These are phyloP conservation scores for Ceratorhiza oryzae-sativae DNA, from an alignment of 1,284 basidiomycete species.

Conservation along the genomic window DNA sequence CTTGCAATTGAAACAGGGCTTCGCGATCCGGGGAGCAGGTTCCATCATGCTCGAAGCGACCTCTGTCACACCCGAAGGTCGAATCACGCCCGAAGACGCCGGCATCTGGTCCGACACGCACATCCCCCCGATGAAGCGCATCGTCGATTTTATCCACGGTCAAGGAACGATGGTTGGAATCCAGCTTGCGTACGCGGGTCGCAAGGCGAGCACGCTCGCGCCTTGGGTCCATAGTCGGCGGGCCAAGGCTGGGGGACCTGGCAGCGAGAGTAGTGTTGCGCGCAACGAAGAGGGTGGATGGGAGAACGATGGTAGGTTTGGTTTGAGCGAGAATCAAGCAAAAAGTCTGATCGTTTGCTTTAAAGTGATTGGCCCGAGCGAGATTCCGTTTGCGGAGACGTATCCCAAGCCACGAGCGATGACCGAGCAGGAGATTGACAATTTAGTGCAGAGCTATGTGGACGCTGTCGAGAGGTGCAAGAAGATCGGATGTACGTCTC, in stretches of 20 bases:
- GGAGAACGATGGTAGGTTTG: slow-evolving; percentile 64
- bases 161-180: slow-evolving; percentile 67
- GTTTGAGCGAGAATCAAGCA: background rate
- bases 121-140: slow-evolving; percentile 66
- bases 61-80: slow-evolving; percentile 76
- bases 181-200: slow-evolving; percentile 81
- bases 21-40: slow-evolving; percentile 57
- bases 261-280: slow-evolving; percentile 46
- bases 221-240: slow-evolving; percentile 56
- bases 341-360: slow-evolving; percentile 48
- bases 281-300: slow-evolving; percentile 66
- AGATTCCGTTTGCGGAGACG: slow-evolving; percentile 59
- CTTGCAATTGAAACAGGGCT: background rate
- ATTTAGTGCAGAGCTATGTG: slow-evolving; percentile 49
- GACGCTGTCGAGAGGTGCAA: slow-evolving; percentile 68
- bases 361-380: slow-evolving; percentile 60
- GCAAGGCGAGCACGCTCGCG: slow-evolving; percentile 71
- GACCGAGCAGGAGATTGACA: slow-evolving; percentile 62
- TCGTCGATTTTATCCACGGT: slow-evolving; percentile 79
- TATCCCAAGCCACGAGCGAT: slow-evolving; percentile 66
- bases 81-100: slow-evolving; percentile 71
- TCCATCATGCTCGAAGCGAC: slow-evolving; percentile 74
- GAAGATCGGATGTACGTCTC: slow-evolving; percentile 64
- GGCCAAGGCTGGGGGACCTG: slow-evolving; percentile 49
- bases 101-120: slow-evolving; percentile 76